Evolutionary conservation across 2,329 filamentous ascomycete species (phyloP).

Genomic region (Calonectria montana): DNA sequence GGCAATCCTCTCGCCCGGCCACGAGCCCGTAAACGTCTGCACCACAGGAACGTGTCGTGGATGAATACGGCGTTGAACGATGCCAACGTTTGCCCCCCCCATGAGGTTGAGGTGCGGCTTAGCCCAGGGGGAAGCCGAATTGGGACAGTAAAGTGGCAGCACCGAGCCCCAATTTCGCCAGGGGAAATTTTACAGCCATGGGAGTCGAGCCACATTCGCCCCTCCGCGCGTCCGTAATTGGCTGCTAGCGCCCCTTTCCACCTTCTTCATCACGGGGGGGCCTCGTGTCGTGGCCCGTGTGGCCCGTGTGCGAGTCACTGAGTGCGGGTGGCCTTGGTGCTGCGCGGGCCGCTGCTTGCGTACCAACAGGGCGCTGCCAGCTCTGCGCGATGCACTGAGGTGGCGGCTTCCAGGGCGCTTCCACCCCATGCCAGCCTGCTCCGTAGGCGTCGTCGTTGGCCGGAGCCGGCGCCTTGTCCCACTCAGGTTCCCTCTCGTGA

Average conservation of each 20-base stretch:
- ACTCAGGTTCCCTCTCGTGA: slow-evolving; percentile 29
- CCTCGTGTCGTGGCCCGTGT: slow-evolving; percentile 41
- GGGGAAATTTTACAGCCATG: slow-evolving; percentile 35
- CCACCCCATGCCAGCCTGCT: neutral
- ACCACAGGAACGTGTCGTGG: neutral
- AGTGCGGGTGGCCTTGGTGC: neutral
- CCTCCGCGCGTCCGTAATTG: slow-evolving; percentile 35
- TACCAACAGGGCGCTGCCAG: neutral
- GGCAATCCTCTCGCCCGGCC: no score
- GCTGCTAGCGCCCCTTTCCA: slow-evolving; percentile 35
- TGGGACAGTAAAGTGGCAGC: slow-evolving; percentile 26
- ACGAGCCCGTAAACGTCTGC: no score
- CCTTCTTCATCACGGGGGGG: slow-evolving; percentile 34
- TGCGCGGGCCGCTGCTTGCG: neutral
- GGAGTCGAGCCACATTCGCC: slow-evolving; percentile 41
- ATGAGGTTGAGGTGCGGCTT: slow-evolving; percentile 1
- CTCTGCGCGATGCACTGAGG: neutral
- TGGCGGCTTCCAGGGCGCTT: slow-evolving; percentile 1
- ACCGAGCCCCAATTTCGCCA: slow-evolving; percentile 37
- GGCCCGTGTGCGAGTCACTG: slow-evolving; percentile 22
- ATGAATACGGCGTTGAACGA: neutral
- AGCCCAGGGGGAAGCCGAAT: slow-evolving; percentile 12
- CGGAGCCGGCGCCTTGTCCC: slow-evolving; percentile 19
- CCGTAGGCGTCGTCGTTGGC: slow-evolving; percentile 11
- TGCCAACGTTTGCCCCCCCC: neutral